Percentiles rank a stretch among this genome's conserved stretches.
These are phyloP conservation scores for Tolypocladium album DNA, from an alignment of 2,329 filamentous ascomycete species.

Conservation along the genomic window DNA sequence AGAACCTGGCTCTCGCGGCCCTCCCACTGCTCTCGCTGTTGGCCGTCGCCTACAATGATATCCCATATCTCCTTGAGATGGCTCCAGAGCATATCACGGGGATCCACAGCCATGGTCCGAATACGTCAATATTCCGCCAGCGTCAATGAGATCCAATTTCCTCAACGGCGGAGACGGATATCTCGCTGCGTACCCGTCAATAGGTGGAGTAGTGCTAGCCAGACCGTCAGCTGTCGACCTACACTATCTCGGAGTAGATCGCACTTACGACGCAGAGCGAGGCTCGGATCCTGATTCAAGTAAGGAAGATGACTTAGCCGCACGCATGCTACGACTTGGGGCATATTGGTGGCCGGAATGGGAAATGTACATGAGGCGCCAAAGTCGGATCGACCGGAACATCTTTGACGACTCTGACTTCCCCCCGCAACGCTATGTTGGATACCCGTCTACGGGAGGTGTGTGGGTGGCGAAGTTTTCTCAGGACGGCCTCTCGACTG, in stretches of 20 bases:
- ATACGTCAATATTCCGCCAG: background rate
- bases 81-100: too few species aligned
- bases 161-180: background rate
- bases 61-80: too few species aligned
- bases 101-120: too few species aligned
- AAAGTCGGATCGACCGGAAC: too few species aligned
- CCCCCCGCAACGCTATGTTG: too few species aligned
- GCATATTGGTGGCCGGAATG: conserved; percentile 2
- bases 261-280: background rate
- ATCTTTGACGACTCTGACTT: too few species aligned
- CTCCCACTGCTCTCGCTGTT: background rate
- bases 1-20: background rate
- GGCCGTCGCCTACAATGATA: background rate
- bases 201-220: background rate
- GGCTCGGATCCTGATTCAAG: background rate
- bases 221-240: background rate
- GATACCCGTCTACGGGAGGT: background rate
- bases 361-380: background rate
- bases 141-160: background rate
- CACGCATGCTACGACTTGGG: conserved; percentile 2
- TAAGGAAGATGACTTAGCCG: conserved; percentile 1
- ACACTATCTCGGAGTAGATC: background rate
- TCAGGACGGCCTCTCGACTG: too few species aligned
- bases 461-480: background rate
- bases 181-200: background rate